phyloP scores from a whole-genome alignment of 2,329 filamentous ascomycete species.

The Xylariaceae sp. region DNA sequence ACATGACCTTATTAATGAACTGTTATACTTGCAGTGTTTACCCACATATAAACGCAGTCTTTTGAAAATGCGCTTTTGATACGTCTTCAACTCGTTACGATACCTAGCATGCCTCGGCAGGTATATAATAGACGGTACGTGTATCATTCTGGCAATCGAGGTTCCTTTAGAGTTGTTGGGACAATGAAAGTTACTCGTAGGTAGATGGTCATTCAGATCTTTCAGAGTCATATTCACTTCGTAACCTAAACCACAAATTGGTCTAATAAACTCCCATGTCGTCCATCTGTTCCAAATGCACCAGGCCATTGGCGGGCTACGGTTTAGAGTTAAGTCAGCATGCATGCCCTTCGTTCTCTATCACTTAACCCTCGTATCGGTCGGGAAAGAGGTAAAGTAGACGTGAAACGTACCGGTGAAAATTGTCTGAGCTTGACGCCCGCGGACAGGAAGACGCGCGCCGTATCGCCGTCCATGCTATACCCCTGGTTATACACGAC shows the following conservation, averaged over 20 bases:
- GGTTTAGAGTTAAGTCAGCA: not conserved
- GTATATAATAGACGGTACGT: not conserved
- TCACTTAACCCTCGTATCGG: not conserved
- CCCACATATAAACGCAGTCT: not conserved
- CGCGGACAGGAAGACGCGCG: conserved; percentile 74
- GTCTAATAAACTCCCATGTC: not conserved
- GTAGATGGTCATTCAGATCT: not conserved
- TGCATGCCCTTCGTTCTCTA: too few species aligned
- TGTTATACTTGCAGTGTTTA: not conserved
- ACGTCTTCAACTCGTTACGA: not conserved
- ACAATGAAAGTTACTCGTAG: not conserved
- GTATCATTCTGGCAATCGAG: not conserved
- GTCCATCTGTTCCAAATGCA: conserved; percentile 43
- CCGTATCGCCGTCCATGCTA: conserved; percentile 85
- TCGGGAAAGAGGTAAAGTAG: not conserved
- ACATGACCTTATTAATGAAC: not conserved
- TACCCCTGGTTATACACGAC: conserved; percentile 93
- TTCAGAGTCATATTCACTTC: not conserved
- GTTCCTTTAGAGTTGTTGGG: not conserved
- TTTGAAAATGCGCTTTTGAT: not conserved
- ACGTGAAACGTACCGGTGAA: conserved; percentile 66
- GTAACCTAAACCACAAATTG: not conserved
- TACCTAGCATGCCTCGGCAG: not conserved
- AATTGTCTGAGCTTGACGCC: conserved; percentile 85
- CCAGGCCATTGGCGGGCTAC: conserved; percentile 48